Evolutionary conservation across 176 grass and related monocot genomes (phyloP).

Genomic region (Metroxylon sagu): DNA sequence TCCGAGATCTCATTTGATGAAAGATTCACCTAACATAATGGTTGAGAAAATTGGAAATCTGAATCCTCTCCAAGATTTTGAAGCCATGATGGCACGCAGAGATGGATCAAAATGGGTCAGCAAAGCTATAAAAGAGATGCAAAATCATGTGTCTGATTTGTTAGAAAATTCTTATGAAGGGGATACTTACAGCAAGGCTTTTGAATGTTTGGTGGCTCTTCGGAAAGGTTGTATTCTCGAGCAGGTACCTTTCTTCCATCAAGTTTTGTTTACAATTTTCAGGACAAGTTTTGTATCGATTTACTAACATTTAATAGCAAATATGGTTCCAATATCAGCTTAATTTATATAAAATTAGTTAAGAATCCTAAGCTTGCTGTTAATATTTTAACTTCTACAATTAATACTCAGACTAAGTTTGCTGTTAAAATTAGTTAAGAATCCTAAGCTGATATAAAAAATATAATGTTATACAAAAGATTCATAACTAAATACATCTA

Average conservation of each 20-base stretch:
- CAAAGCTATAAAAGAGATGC: conserved; percentile 74
- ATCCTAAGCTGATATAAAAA: too few relatives aligned
- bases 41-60: conserved; percentile 46
- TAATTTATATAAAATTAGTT: too few relatives aligned
- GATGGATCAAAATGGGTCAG: conserved; percentile 59
- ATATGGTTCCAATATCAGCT: too few relatives aligned
- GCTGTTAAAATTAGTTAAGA: too few relatives aligned
- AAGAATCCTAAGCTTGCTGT: too few relatives aligned
- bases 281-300: too few relatives aligned
- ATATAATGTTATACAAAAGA: too few relatives aligned
- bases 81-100: conserved; percentile 74
- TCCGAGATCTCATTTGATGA: conserved; percentile 29
- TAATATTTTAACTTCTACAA: too few relatives aligned
- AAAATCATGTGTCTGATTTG: conserved; percentile 43
- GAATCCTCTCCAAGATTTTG: conserved; percentile 82
- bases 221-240: conserved; percentile 83
- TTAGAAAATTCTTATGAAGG: conserved; percentile 45
- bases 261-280: neutral
- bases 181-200: conserved; percentile 48
- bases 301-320: too few relatives aligned
- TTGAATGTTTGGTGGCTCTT: conserved; percentile 66
- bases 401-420: neutral
- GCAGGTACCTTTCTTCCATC: conserved; percentile 43
- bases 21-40: conserved; percentile 27
- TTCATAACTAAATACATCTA: too few relatives aligned